Evolutionary conservation across 129 eudicot genomes (phyloP).

Genomic region (Logfia minima): DNA sequence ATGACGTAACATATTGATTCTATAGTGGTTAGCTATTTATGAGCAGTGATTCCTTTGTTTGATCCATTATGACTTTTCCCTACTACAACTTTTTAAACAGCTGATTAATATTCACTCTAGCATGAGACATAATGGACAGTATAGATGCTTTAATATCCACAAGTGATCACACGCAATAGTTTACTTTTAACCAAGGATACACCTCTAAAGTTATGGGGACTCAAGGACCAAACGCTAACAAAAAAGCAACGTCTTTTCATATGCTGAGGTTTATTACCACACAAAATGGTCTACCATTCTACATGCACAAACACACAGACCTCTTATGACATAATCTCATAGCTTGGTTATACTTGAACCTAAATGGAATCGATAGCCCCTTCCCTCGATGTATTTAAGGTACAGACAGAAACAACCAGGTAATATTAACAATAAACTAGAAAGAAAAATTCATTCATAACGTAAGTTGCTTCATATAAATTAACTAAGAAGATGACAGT

Average conservation of each 20-base stretch:
- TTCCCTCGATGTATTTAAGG: background rate
- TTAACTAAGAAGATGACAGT: conserved; percentile 5
- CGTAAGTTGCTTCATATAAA: background rate
- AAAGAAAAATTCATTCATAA: background rate
- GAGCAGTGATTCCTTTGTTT: background rate
- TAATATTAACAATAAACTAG: background rate
- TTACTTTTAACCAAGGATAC: background rate
- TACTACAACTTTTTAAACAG: background rate
- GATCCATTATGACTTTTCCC: background rate
- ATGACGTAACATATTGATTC: background rate
- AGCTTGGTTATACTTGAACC: background rate
- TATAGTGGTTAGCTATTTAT: background rate
- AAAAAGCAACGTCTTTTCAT: background rate
- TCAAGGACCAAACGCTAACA: background rate
- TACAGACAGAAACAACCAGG: background rate
- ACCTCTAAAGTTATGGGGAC: background rate
- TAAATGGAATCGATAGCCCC: background rate
- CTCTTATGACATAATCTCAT: background rate
- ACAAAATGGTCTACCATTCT: background rate
- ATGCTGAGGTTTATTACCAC: background rate
- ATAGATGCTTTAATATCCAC: background rate
- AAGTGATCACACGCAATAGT: background rate
- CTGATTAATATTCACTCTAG: background rate
- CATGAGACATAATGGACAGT: background rate
- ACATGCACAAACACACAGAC: background rate